Evolutionary conservation across 352 stramenopile species (phyloP), one percentile per base, ranked within the genome.

Genomic region (Phytophthora cactorum): DNA sequence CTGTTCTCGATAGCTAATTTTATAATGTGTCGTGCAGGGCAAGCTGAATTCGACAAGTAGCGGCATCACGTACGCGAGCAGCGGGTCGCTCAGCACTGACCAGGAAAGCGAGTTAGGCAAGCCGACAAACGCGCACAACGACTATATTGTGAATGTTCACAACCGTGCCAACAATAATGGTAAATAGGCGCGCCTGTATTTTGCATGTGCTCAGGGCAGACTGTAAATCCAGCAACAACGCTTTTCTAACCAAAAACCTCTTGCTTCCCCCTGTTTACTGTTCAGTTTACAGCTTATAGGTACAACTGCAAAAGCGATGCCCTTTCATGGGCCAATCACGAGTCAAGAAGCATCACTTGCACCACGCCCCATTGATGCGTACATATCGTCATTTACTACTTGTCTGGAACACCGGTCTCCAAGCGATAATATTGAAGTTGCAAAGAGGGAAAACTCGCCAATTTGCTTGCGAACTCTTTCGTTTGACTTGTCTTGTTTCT

Each of bases 111-210:
- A 66, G 9, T 6, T 46, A 31, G 57, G 32, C 51, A 76, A 71
- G 50, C 50, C 34, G 5, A 34, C 44, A 32, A 66, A 56, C 46
- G 32, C 43, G 9, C 53, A 36, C 10, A 64, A 59, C 46, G 74
- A 78, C 11, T 64, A 79, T 63, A 49, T 72, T 41, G 52, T 79
- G 54, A 74, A 74, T 34, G 36, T 79, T 22, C 53, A 79, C 60
- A 68, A 52, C 63, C 53, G 59, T 25, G 53, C 15, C 14, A 71
- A 52, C 17, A 65, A 65, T 50, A 65, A 59, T 59, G 59, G 63
- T 62, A 65, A 57, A 45, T 78, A 60, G 59, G 49, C 38, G 17
- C 38, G 22, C 7, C 38, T 52, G 36, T 66, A 58, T 59, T 22
- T 63, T 66, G 49, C 55, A 47, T 59, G 2, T 65, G 32, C 38